Conservation (phyloP, 345 rosid genomes). For the Hirschfeldia incana region DNA sequence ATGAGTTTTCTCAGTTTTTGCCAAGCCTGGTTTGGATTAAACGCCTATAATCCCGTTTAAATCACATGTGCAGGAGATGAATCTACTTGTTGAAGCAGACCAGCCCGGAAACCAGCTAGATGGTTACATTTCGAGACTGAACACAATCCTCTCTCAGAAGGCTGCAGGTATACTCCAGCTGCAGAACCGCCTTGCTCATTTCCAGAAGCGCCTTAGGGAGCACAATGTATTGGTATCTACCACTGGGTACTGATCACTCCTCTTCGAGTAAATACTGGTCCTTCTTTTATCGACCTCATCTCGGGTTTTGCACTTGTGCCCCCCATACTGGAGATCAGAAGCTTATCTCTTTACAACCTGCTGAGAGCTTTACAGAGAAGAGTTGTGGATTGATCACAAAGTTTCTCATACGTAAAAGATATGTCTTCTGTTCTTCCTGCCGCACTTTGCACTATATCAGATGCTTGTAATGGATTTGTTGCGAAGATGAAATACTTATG, state of each 20-base stretch:
- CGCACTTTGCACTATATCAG: constrained; percentile 18
- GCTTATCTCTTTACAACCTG: constrained; percentile 21
- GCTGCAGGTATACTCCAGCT: constrained; percentile 84
- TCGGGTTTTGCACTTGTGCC: constrained; percentile 27
- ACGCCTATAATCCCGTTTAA: background rate
- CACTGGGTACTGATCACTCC: constrained; percentile 56
- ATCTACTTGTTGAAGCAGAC: constrained; percentile 85
- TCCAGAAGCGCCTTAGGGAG: constrained; percentile 90
- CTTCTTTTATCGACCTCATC: constrained; percentile 37
- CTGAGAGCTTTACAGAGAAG: constrained; percentile 29
- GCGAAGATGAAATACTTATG: constrained; percentile 34
- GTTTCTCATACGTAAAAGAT: constrained; percentile 20
- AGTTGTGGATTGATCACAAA: constrained; percentile 14
- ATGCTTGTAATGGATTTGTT: constrained; percentile 38
- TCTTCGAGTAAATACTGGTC: constrained; percentile 26
- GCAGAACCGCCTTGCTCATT: constrained; percentile 76
- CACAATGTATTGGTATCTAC: constrained; percentile 78
- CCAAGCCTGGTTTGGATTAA: background rate
- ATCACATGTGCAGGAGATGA: constrained; percentile 77
- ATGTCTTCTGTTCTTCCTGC: constrained; percentile 24
- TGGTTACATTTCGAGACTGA: constrained; percentile 67
- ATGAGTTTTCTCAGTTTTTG: constrained; percentile 9
- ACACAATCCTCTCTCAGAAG: constrained; percentile 78
- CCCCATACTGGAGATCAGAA: constrained; percentile 24
- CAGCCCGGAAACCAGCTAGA: constrained; percentile 96